These are phyloP conservation scores for Calonectria crousiana DNA, from an alignment of 2,329 filamentous ascomycete species.

Conservation along the genomic window DNA sequence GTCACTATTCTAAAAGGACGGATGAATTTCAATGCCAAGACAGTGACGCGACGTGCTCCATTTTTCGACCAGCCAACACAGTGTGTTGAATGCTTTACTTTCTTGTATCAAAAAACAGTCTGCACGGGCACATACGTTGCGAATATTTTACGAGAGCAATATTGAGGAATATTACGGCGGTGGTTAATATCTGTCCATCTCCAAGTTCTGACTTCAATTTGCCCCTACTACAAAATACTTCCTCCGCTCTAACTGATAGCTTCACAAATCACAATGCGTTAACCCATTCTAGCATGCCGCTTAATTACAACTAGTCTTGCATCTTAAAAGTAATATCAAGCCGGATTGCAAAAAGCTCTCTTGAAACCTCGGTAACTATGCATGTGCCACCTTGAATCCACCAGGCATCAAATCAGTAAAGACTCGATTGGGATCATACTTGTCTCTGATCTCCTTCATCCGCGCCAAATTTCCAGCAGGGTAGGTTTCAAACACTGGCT, in stretches of 20 bases:
- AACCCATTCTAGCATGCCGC: too few species aligned
- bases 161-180: background rate
- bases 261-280: too few species aligned
- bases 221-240: background rate
- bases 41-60: background rate
- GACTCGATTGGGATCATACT: background rate
- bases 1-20: background rate
- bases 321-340: too few species aligned
- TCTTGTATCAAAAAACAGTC: background rate
- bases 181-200: background rate
- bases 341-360: too few species aligned
- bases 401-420: constrained; percentile 1
- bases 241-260: too few species aligned
- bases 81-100: background rate
- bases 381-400: background rate
- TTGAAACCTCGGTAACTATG: background rate
- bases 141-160: background rate
- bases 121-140: background rate
- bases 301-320: too few species aligned
- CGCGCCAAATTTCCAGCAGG: background rate
- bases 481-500: background rate
- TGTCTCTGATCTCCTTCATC: background rate
- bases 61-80: background rate
- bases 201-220: background rate
- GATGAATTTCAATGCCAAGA: background rate